Evolutionary conservation across 345 rosid genomes (phyloP), one percentile per base, ranked within the genome.

Genomic region (Trapa incisa): DNA sequence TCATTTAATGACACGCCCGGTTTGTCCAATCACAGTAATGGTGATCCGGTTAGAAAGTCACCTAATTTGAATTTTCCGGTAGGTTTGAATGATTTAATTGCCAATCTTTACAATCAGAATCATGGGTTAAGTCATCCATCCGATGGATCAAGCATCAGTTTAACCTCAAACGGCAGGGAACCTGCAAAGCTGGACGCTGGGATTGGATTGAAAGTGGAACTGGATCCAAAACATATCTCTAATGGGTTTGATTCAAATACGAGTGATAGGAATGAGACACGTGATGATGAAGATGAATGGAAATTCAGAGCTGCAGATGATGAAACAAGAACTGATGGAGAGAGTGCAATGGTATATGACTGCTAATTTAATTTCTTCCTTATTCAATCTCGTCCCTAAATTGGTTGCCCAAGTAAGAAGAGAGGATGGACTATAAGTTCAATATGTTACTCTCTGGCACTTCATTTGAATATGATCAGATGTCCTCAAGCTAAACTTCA

Each of bases 51-150:
- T 58, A 65, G 67, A 15, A 76, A 72, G 61, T 72, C 68, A 35
- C 73, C 76, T 56, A 60, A 57, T 70, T 37, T 73, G 71, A 66
- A 75, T 36, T 74, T 22, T 1, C 69, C 15, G 62, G 60, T 64
- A 9, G 64, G 66, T 45, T 64, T 76, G 54, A 71, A 66, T 60
- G 86, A 83, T 66, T 35, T 85, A 73, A 70, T 92, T 69, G 73
- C 76, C 37, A 75, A 80, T 80, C 71, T 87, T 60, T 82, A 78
- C 54, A 37, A 36, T 61, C 60, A 50, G 74, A 76, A 67, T 47
- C 32, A 14, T 66, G 11, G 68, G 72, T 56, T 16, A 2, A 62
- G 35, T 12, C 2, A 29, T 16, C 37, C 64, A 14, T 32, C 38
- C 6, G n/a, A 47, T 45, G 77, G 73, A 37, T n/a, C 66, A 32